phyloP scores from a whole-genome alignment of 2,329 filamentous ascomycete species.

The Neocucurbitaria cava region DNA sequence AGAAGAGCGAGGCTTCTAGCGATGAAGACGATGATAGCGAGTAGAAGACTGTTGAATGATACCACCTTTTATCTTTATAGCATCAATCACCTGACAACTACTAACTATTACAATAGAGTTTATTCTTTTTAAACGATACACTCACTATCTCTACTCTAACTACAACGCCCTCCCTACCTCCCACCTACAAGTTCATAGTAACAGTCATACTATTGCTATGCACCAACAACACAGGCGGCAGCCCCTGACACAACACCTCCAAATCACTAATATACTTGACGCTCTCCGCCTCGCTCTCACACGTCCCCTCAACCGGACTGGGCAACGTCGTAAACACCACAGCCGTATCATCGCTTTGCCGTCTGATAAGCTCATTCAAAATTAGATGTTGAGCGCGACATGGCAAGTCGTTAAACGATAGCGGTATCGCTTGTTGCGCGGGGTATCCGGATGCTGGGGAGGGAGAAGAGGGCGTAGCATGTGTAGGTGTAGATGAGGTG shows the following conservation, averaged over 20 bases:
- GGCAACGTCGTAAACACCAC: slow-evolving; percentile 85
- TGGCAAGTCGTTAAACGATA: slow-evolving; percentile 87
- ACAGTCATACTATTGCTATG: slow-evolving; percentile 92
- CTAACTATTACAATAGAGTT: no score
- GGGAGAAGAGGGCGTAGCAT: not conserved
- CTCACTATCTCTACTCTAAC: no score
- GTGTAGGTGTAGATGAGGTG: not conserved
- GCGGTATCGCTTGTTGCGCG: slow-evolving; percentile 67
- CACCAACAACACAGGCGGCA: slow-evolving; percentile 79
- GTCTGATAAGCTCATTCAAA: slow-evolving; percentile 79
- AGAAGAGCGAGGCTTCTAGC: slow-evolving; percentile 25
- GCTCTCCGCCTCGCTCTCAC: slow-evolving; percentile 72
- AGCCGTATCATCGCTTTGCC: slow-evolving; percentile 61
- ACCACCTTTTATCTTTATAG: slow-evolving; percentile 7
- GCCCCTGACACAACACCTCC: slow-evolving; percentile 76
- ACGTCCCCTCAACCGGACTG: slow-evolving; percentile 79
- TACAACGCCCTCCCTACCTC: not conserved
- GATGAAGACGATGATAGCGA: slow-evolving; percentile 34
- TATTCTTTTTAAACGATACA: no score
- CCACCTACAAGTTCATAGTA: slow-evolving; percentile 70
- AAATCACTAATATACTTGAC: slow-evolving; percentile 78
- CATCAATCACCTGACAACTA: not conserved
- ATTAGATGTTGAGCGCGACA: slow-evolving; percentile 86
- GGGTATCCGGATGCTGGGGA: slow-evolving; percentile 54
- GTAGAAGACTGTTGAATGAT: slow-evolving; percentile 16